Percentiles rank a stretch among this genome's conserved stretches.
Conservation (phyloP, 371 early-diverging fungal species). For the Nematocida ironsii region DNA sequence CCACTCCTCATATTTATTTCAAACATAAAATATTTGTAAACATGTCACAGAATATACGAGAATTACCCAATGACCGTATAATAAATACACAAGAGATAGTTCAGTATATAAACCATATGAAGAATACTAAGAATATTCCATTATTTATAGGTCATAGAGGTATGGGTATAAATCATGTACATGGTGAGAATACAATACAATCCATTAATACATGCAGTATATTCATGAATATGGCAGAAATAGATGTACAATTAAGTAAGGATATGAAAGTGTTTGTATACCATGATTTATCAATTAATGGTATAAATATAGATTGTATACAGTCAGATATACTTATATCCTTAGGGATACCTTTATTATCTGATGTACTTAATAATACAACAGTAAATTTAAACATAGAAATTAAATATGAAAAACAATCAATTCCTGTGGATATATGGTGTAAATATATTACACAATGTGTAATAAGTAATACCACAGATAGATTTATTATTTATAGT, state of each 20-base stretch:
- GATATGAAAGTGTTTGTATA: constrained; percentile 15
- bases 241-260: constrained; percentile 51
- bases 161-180: neutral
- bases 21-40: constrained; percentile 53
- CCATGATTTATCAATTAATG: constrained; percentile 12
- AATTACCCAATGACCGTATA: neutral
- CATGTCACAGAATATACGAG: neutral
- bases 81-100: neutral
- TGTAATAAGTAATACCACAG: neutral
- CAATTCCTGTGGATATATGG: constrained; percentile 1
- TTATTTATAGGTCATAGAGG: constrained; percentile 45
- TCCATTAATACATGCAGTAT: neutral
- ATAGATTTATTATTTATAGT: constrained; percentile 29
- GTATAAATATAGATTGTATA: neutral
- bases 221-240: constrained; percentile 38
- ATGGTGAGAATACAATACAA: constrained; percentile 11
- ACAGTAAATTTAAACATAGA: constrained; percentile 40
- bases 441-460: neutral
- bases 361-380: constrained; percentile 4
- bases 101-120: neutral
- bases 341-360: neutral
- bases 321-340: neutral
- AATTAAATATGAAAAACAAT: constrained; percentile 37
- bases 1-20: constrained; percentile 18
- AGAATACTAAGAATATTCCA: neutral